A percentile compares a stretch with the other conserved stretches of the same genome.
Conservation (phyloP, 176 grass and related monocot species). For the Oryza nivara region DNA sequence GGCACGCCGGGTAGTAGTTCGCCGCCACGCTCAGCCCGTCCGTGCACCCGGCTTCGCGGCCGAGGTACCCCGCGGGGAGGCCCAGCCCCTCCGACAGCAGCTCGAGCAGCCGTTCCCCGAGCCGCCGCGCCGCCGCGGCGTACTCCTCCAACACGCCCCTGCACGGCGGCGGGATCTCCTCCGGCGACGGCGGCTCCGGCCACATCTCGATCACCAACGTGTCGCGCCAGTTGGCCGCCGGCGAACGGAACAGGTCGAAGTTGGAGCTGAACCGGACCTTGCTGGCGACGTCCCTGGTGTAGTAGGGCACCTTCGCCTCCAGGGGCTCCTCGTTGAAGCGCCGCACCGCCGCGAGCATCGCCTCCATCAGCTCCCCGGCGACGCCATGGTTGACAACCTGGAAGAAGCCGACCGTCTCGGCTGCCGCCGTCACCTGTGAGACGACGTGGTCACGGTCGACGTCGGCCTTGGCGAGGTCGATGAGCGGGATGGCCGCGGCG, state of each 20-base stretch:
- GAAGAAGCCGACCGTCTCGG: too few species aligned
- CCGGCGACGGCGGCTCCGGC: constrained; percentile 17
- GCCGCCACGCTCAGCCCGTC: constrained; percentile 1
- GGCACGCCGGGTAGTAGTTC: constrained; percentile 69
- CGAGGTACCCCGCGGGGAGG: constrained; percentile 15
- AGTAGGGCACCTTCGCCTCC: constrained; percentile 3
- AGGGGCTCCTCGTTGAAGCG: too few species aligned
- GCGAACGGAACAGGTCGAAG: constrained; percentile 47
- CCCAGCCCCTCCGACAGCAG: constrained; percentile 60
- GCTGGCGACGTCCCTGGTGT: constrained; percentile 38
- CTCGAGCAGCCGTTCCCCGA: constrained; percentile 40
- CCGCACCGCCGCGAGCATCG: too few species aligned
- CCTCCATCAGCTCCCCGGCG: too few species aligned
- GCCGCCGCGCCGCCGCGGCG: neutral
- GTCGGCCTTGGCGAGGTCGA: too few species aligned
- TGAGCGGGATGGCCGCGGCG: too few species aligned
- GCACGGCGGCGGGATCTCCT: constrained; percentile 35
- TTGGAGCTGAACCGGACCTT: constrained; percentile 38
- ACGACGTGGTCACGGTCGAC: too few species aligned
- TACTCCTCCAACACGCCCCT: constrained; percentile 39
- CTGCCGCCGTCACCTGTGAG: too few species aligned
- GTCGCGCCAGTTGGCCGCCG: constrained; percentile 65
- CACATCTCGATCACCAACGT: constrained; percentile 40
- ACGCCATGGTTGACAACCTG: too few species aligned
- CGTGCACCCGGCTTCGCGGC: constrained; percentile 36